phyloP scores from a whole-genome alignment of 2,329 filamentous ascomycete genomes.

The Rutstroemia sp. region DNA sequence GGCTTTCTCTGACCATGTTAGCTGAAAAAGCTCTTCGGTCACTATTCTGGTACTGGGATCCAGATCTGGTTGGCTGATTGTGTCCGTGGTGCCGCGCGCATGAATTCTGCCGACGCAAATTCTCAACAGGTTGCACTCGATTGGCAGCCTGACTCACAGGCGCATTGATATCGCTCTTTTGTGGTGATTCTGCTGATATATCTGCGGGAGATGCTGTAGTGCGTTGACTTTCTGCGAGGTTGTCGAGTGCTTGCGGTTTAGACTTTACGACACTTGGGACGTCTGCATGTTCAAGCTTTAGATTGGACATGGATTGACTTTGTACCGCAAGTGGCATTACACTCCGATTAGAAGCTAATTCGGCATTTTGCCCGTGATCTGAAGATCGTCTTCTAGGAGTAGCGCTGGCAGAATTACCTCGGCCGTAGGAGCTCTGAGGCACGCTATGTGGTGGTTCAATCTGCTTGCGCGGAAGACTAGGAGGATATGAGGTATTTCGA shows the following conservation, averaged over 20 bases:
- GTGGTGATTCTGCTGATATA: neutral
- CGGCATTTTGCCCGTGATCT: neutral
- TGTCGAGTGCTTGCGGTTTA: neutral
- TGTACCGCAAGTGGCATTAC: neutral
- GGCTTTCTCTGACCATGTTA: neutral
- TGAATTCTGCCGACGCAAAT: neutral
- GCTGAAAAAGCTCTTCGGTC: neutral
- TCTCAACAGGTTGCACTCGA: neutral
- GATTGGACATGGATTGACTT: neutral
- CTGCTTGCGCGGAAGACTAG: neutral
- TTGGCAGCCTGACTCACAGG: neutral
- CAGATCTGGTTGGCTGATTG: neutral
- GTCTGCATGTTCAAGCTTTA: neutral
- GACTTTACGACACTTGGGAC: neutral
- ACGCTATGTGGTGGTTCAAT: neutral
- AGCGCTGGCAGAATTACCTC: neutral
- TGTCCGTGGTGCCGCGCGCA: neutral
- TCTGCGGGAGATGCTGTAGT: neutral
- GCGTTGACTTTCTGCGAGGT: neutral
- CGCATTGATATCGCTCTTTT: neutral
- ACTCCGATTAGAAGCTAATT: neutral
- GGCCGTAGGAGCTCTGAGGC: neutral
- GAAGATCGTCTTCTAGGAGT: neutral
- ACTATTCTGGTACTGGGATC: neutral
- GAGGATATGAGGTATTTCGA: neutral